Percentiles rank a stretch among this genome's conserved stretches.
These are phyloP conservation scores for Coelastrella sp. DNA, from an alignment of 139 green algal genomes.

Conservation along the genomic window DNA sequence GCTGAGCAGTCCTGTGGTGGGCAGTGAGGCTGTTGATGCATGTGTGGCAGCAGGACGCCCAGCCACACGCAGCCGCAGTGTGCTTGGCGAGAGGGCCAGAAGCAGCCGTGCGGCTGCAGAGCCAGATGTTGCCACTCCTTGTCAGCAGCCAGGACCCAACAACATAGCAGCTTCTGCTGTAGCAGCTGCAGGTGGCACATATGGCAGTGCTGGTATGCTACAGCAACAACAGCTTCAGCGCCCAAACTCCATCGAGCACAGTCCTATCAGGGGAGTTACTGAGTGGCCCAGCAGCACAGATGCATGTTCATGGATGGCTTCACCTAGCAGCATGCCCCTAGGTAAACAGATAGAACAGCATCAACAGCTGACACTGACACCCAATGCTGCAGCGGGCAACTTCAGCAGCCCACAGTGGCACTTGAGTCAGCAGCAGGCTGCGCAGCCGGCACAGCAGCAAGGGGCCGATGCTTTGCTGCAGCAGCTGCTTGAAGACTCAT, in stretches of 20 bases:
- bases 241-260: neutral
- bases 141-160: neutral
- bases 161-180: neutral
- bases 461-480: neutral
- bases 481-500: conserved; percentile 24
- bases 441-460: neutral
- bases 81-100: neutral
- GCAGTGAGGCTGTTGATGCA: too few species aligned
- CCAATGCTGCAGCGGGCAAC: neutral
- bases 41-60: neutral
- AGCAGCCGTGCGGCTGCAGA: neutral
- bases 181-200: neutral
- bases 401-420: neutral
- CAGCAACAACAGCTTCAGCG: conserved; percentile 1
- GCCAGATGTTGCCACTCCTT: neutral
- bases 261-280: conserved; percentile 29
- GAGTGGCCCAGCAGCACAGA: neutral
- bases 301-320: neutral
- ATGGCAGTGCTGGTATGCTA: neutral
- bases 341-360: conserved; percentile 11
- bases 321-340: neutral
- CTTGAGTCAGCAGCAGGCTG: neutral
- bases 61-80: neutral
- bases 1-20: conserved; percentile 31
- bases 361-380: neutral